Percentiles rank a stretch among this genome's conserved stretches.
These are phyloP conservation scores for Phalaenopsis hybrid DNA, from an alignment of 116 monocot genomes.

Conservation along the genomic window DNA sequence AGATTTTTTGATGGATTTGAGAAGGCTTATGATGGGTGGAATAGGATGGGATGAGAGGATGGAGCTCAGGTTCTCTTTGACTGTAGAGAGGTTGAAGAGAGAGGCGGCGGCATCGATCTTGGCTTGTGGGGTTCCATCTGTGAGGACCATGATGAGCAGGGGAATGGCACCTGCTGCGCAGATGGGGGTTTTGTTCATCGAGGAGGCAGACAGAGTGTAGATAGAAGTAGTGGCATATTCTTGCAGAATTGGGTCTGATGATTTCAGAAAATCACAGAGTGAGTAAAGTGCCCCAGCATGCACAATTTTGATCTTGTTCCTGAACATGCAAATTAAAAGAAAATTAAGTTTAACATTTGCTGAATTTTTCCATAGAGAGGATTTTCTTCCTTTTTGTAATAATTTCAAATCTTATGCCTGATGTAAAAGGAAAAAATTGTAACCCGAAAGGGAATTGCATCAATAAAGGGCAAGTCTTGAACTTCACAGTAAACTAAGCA, in stretches of 20 bases:
- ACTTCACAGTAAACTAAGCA: too few species aligned
- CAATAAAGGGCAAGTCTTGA: too few species aligned
- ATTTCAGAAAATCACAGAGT: conserved; percentile 15
- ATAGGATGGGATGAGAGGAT: conserved; percentile 14
- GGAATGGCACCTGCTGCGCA: conserved; percentile 11
- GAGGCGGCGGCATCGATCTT: conserved; percentile 9
- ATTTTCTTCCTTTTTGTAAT: too few species aligned
- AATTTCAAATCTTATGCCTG: too few species aligned
- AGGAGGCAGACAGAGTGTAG: conserved; percentile 23
- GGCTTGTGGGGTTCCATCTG: conserved; percentile 17
- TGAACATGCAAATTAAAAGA: not conserved
- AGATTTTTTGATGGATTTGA: conserved; percentile 21
- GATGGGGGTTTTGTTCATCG: conserved; percentile 17
- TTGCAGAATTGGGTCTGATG: conserved; percentile 11
- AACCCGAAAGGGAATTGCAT: too few species aligned
- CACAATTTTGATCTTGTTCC: conserved; percentile 26
- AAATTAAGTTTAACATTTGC: too few species aligned
- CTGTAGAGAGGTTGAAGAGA: conserved; percentile 18
- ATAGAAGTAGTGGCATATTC: conserved; percentile 18
- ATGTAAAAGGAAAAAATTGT: too few species aligned
- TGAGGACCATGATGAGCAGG: conserved; percentile 9
- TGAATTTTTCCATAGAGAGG: too few species aligned
- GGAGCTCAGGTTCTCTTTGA: conserved; percentile 4
- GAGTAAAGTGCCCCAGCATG: conserved; percentile 21
- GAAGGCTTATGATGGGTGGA: conserved; percentile 10